phyloP scores from a whole-genome alignment of 805 yeast species.

The Blastobotrys americana region DNA sequence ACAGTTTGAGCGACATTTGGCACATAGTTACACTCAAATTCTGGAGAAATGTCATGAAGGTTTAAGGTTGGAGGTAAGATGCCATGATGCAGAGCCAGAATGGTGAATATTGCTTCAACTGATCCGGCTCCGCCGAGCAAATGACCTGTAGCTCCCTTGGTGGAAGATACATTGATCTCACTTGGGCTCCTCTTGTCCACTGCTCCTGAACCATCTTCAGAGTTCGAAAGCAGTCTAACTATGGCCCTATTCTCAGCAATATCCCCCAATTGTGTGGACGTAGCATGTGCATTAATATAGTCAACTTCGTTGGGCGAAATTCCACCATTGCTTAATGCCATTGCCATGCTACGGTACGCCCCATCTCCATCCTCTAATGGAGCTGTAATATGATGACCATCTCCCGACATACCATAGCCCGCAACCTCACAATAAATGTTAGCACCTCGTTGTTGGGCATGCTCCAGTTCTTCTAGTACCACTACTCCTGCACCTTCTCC shows the following conservation, averaged over 20 bases:
- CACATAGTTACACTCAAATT: slow-evolving; percentile 53
- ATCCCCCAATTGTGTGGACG: slow-evolving; percentile 87
- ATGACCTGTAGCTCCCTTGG: slow-evolving; percentile 92
- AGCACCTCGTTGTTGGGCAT: slow-evolving; percentile 55
- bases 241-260: slow-evolving; percentile 79
- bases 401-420: slow-evolving; percentile 91
- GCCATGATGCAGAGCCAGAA: slow-evolving; percentile 52
- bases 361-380: slow-evolving; percentile 81
- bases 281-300: slow-evolving; percentile 94
- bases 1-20: slow-evolving; percentile 38
- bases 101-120: slow-evolving; percentile 78
- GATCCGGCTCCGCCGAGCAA: slow-evolving; percentile 94
- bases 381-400: slow-evolving; percentile 88
- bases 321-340: slow-evolving; percentile 53
- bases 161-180: slow-evolving; percentile 52
- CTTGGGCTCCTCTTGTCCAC: slow-evolving; percentile 13
- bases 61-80: slow-evolving; percentile 77
- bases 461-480: slow-evolving; percentile 67
- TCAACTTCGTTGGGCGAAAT: slow-evolving; percentile 46
- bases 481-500: slow-evolving; percentile 90
- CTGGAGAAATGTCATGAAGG: slow-evolving; percentile 46
- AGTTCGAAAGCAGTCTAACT: slow-evolving; percentile 36
- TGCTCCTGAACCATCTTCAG: slow-evolving; percentile 22
- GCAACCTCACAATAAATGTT: slow-evolving; percentile 69
- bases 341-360: slow-evolving; percentile 72